Evolutionary conservation across 192 early-diverging fungal genomes (phyloP), one percentile per base, ranked within the genome.

Genomic region (Dimargaris cristalligena): DNA sequence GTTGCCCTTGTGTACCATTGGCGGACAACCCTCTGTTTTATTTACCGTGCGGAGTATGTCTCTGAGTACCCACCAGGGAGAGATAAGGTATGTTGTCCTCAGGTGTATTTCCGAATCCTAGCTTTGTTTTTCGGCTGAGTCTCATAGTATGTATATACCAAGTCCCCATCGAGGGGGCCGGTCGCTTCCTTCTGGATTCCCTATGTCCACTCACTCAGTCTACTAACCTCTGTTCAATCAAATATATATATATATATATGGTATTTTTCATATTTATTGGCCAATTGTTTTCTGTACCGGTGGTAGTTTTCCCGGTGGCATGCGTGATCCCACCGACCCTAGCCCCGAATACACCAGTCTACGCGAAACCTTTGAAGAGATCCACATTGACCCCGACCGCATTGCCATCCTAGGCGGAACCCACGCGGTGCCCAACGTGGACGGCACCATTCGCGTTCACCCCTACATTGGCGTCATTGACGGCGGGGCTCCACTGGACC

Each of bases 301-400:
- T n/a, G 25, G 20, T 65, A 81, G 85, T 46, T 85, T 88, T 65
- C 79, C 86, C 3, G 86, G 86, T 16, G 86, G 86, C n/a, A 85
- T 81, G 64, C 71, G 69, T 34, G 89, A 90, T 48, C 57, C 62
- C 0, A 52, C 54, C 20, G 91, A 90, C 63, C 26, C 51, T 0
- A 72, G 79, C 3, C 57, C 77, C 11, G 65, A 75, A 34, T 70
- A 63, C 25, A 83, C 92, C 4, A 87, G 88, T 25, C 60, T 94
- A 29, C 75, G 92, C 16, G 92, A 92, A 65, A 86, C 87, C 4
- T 35, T 64, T 28, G 89, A 94, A 61, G 92, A 94, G 65, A 74
- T 90, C 14, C 79, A 75, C 0, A 64, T 92, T 10, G 38, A 34
- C 0, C 50, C 65, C 0, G 58, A 60, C 6, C 25, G 62, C 6